A percentile compares a stretch with the other conserved stretches of the same genome.
Conservation (phyloP, 1,284 basidiomycete species). For the Pseudozyma sp. region DNA sequence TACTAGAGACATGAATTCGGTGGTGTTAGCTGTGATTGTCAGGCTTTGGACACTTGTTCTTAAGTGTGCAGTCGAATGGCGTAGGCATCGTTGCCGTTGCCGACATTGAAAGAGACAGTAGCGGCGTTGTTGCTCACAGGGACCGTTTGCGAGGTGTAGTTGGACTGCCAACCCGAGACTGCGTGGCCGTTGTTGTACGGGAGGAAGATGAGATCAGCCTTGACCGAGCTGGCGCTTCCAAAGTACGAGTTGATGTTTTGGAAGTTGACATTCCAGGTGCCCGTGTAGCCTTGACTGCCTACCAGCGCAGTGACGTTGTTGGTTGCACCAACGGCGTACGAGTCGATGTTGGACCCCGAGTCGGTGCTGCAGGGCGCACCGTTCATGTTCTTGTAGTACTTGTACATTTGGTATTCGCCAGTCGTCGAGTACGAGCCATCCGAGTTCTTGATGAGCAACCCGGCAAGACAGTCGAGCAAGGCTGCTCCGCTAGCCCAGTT, state of each 20-base stretch:
- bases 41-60: no score
- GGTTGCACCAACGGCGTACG: conserved; percentile 9
- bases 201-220: conserved; percentile 12
- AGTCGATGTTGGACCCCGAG: conserved; percentile 15
- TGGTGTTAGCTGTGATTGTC: no score
- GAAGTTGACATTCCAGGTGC: conserved; percentile 20
- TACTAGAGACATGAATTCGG: no score
- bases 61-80: conserved; percentile 14
- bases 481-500: conserved; percentile 22
- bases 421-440: conserved; percentile 18
- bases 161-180: conserved; percentile 14
- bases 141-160: conserved; percentile 3
- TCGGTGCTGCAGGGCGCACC: conserved; percentile 20
- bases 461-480: conserved; percentile 12
- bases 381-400: conserved; percentile 14
- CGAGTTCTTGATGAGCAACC: conserved; percentile 17
- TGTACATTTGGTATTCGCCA: conserved; percentile 17
- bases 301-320: conserved; percentile 19
- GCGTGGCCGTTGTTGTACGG: conserved; percentile 13
- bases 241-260: conserved; percentile 9
- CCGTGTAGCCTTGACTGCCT: conserved; percentile 6
- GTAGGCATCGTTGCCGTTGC: conserved; percentile 14
- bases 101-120: conserved; percentile 11
- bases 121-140: conserved; percentile 9
- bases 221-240: conserved; percentile 7